Conservation (phyloP, 164 flowering plant genomes). For the Stephania yunnanensis region DNA sequence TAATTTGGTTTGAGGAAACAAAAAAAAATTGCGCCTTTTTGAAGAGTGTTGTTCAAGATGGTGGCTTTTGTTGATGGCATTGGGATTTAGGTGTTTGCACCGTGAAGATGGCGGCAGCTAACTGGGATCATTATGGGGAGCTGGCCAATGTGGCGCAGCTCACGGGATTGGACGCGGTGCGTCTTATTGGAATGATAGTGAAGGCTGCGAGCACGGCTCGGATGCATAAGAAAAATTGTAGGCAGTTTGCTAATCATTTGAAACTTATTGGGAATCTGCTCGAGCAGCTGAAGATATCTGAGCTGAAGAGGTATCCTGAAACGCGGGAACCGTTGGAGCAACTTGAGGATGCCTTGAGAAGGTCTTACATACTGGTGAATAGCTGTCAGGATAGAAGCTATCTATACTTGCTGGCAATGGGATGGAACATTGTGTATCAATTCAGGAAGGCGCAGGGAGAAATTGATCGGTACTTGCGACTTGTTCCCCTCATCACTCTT, state of each 20-base stretch:
- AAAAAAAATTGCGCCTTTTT: not conserved
- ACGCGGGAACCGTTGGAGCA: constrained; percentile 93
- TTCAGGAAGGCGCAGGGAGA: constrained; percentile 86
- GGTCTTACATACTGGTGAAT: constrained; percentile 71
- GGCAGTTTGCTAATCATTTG: constrained; percentile 85
- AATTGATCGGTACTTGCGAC: constrained; percentile 76
- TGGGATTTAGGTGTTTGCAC: not conserved
- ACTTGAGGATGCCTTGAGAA: constrained; percentile 87
- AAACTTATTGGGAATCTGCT: constrained; percentile 88
- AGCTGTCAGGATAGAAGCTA: constrained; percentile 95
- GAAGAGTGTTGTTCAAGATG: not conserved
- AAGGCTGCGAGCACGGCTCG: constrained; percentile 85
- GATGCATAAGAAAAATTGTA: constrained; percentile 94
- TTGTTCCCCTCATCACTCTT: constrained; percentile 84
- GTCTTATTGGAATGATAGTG: constrained; percentile 70
- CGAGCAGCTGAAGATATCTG: constrained; percentile 81
- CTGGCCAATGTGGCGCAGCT: constrained; percentile 76
- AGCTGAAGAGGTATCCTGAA: constrained; percentile 84
- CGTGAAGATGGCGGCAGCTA: constrained; percentile 30
- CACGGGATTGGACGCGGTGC: constrained; percentile 71
- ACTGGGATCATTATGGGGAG: constrained; percentile 75
- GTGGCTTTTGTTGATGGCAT: not conserved
- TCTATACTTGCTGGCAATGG: constrained; percentile 88
- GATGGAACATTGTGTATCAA: constrained; percentile 94
- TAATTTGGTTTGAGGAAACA: not conserved